These are phyloP conservation scores for Chlorophyllum brunneum DNA, from an alignment of 768 basidiomycete genomes.

Conservation along the genomic window DNA sequence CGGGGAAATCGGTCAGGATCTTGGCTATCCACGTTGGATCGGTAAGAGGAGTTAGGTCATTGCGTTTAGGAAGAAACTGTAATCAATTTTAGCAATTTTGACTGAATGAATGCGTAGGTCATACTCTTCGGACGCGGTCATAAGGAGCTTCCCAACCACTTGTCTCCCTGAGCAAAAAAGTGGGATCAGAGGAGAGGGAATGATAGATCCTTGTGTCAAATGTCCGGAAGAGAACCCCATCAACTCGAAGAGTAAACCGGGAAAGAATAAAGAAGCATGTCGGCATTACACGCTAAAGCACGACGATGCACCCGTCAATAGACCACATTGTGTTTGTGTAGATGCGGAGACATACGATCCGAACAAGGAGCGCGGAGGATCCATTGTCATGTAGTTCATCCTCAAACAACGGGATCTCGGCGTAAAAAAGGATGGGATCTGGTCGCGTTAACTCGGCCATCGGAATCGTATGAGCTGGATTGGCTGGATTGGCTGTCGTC, in stretches of 20 bases:
- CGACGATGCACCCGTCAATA: not conserved
- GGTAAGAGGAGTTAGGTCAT: slow-evolving; percentile 86
- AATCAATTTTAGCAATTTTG: slow-evolving; percentile 2
- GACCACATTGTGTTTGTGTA: not conserved
- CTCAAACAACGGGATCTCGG: slow-evolving; percentile 91
- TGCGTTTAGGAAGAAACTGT: slow-evolving; percentile 64
- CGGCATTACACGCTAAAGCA: slow-evolving; percentile 88
- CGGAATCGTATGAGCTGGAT: slow-evolving; percentile 67
- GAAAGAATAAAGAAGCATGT: slow-evolving; percentile 88
- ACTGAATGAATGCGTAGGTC: slow-evolving; percentile 19
- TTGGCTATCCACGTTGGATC: slow-evolving; percentile 82
- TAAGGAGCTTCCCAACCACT: slow-evolving; percentile 93
- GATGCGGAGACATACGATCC: slow-evolving; percentile 63
- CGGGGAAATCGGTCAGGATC: slow-evolving; percentile 59
- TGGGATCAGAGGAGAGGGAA: slow-evolving; percentile 60
- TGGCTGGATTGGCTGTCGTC: slow-evolving; percentile 51
- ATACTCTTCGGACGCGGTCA: slow-evolving; percentile 70
- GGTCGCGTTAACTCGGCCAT: slow-evolving; percentile 80
- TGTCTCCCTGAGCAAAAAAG: slow-evolving; percentile 70
- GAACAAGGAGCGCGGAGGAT: slow-evolving; percentile 74
- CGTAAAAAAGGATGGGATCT: slow-evolving; percentile 98
- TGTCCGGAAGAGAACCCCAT: slow-evolving; percentile 88
- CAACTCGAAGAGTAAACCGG: slow-evolving; percentile 91
- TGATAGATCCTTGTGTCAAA: slow-evolving; percentile 91
- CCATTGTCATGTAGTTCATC: slow-evolving; percentile 98